phyloP scores from a whole-genome alignment of 1,139 yeast species.

The Candida sp. region DNA sequence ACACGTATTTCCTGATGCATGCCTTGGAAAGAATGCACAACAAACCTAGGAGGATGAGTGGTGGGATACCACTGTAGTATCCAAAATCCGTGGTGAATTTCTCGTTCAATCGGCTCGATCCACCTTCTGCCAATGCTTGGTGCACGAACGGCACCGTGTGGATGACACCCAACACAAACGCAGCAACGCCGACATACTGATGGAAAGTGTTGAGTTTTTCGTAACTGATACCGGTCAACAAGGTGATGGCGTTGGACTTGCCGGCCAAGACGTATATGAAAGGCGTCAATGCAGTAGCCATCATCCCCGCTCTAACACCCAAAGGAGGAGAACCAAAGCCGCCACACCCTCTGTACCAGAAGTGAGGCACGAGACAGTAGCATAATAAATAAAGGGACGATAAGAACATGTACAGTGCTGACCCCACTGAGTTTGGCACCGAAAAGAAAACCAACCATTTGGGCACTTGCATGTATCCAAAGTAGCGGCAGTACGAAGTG shows the following conservation, averaged over 20 bases:
- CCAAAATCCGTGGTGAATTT: constrained; percentile 20
- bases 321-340: constrained; percentile 74
- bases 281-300: constrained; percentile 58
- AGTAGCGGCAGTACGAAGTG: constrained; percentile 44
- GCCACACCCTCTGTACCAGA: constrained; percentile 57
- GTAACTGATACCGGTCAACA: constrained; percentile 58
- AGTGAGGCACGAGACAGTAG: constrained; percentile 52
- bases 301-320: constrained; percentile 56
- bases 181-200: constrained; percentile 50
- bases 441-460: constrained; percentile 37
- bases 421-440: constrained; percentile 56
- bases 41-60: constrained; percentile 49
- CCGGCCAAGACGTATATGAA: constrained; percentile 56
- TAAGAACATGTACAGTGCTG: constrained; percentile 40
- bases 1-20: constrained; percentile 43
- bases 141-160: constrained; percentile 59
- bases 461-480: constrained; percentile 57
- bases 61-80: constrained; percentile 40
- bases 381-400: constrained; percentile 51
- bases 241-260: constrained; percentile 53
- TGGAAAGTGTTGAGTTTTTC: constrained; percentile 59
- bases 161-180: constrained; percentile 52
- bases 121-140: constrained; percentile 57
- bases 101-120: constrained; percentile 26
- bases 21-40: constrained; percentile 53